Conservation (phyloP, 192 early-diverging fungal species). For the Rhizoclosmatium globosum region DNA sequence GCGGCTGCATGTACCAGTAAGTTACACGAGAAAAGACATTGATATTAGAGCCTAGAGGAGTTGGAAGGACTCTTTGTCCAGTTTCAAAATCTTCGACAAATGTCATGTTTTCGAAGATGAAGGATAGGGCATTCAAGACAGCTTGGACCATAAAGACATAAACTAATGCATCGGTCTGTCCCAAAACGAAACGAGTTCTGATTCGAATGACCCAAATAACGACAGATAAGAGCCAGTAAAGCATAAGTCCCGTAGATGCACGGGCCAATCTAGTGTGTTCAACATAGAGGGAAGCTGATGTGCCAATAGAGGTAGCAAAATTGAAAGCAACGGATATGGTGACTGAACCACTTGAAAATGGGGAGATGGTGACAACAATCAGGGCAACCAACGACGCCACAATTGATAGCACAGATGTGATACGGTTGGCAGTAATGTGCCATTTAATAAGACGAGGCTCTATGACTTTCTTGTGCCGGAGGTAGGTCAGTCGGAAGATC, state of each 20-base stretch:
- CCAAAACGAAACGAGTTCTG: constrained; percentile 8
- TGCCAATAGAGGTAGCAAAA: no score
- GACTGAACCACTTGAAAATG: no score
- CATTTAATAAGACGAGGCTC: no score
- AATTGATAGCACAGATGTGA: no score
- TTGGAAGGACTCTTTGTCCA: not conserved
- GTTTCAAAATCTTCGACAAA: constrained; percentile 9
- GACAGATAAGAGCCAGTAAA: constrained; percentile 36
- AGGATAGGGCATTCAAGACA: not conserved
- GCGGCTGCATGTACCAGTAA: constrained; percentile 41
- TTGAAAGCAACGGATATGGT: no score
- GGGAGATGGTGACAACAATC: no score
- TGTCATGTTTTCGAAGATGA: constrained; percentile 41
- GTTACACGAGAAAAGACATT: constrained; percentile 44
- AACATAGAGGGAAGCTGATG: constrained; percentile 16
- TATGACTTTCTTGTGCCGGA: no score
- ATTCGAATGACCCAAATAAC: constrained; percentile 26
- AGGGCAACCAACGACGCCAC: no score
- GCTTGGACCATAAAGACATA: not conserved
- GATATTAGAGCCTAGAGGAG: constrained; percentile 38
- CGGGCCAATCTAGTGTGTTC: constrained; percentile 37
- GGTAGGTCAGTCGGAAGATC: no score
- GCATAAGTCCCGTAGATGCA: constrained; percentile 35
- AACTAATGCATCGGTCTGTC: not conserved
- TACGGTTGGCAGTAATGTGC: no score